Evolutionary conservation across 2,329 filamentous ascomycete genomes (phyloP), one percentile per base, ranked within the genome.

Genomic region (Simplicillium aogashimaense): DNA sequence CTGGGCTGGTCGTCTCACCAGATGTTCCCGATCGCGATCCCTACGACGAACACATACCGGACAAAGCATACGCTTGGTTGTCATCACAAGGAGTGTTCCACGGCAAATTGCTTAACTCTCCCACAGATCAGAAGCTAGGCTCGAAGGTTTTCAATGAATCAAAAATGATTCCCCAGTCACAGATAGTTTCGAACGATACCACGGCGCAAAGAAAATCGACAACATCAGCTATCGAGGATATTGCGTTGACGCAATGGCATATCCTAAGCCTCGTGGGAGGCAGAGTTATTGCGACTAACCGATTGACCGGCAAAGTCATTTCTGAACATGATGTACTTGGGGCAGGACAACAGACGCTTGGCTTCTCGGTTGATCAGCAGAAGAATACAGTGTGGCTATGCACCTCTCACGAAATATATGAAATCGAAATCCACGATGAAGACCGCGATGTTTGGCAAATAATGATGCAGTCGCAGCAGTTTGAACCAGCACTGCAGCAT

Each of bases 311-410:
- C 20, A 78, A 81, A 38, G 70, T 90, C 36, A 83, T 95, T 2
- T 94, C 92, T 50, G 86, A 95, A 56, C 88, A 97, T 60, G 71
- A 81, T 16, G 83, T 98, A 4, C 69, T 97, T 12, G 83, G 90
- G 41, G 74, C 78, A 4, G 85, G 83, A 1, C 85, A 95, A 51
- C 81, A 73, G 51, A 78, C 82, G 4, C 67, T 98, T n/a, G 88
- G 86, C 1, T 74, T 98, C 14, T 82, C 88, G 38, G 81, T 90
- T 8, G 92, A 98, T 59, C 75, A 84, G 45, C 90, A 92, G 59
- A 95, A 95, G 67, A 94, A 90, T 54, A 98, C 92, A 0, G 95
- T 90, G 56, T 98, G 94, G 92, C 73, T 98, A 2, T 94, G 97
- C 55, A 97, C 90, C 1, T 75, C 78, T 0, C 76, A 86, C 42